Evolutionary conservation across 345 rosid genomes (phyloP).

Genomic region (thale cress (Arabidopsis thaliana)): DNA sequence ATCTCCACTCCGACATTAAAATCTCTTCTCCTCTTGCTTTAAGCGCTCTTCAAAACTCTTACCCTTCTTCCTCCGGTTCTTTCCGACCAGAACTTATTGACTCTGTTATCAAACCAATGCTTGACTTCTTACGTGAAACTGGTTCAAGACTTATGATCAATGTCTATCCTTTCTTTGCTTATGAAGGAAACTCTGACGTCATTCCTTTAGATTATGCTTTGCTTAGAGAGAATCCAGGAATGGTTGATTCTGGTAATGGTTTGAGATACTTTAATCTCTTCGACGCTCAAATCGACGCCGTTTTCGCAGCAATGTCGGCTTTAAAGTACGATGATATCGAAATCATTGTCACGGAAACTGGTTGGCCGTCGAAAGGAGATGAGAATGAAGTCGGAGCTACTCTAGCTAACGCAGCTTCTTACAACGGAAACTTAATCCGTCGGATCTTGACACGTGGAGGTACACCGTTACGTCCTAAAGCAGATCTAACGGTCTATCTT

Average conservation of each 20-base stretch:
- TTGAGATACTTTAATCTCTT: conserved; percentile 79
- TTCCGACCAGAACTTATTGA: conserved; percentile 80
- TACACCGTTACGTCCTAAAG: conserved; percentile 78
- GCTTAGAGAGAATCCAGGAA: conserved; percentile 89
- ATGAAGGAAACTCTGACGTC: conserved; percentile 89
- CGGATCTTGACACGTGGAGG: conserved; percentile 84
- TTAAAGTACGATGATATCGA: conserved; percentile 73
- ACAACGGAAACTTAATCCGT: conserved; percentile 88
- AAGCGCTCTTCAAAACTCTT: conserved; percentile 77
- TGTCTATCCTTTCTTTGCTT: conserved; percentile 92
- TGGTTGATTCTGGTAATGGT: conserved; percentile 85
- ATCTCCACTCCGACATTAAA: conserved; percentile 70
- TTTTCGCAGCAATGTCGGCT: conserved; percentile 84
- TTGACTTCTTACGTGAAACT: conserved; percentile 84
- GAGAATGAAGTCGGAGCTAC: conserved; percentile 78
- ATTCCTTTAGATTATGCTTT: conserved; percentile 89
- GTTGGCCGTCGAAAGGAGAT: conserved; percentile 96
- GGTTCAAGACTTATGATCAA: conserved; percentile 92
- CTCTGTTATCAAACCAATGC: conserved; percentile 75
- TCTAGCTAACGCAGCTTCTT: conserved; percentile 72
- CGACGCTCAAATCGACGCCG: conserved; percentile 98
- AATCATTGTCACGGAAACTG: conserved; percentile 85
- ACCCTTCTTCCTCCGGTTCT: conserved; percentile 92
- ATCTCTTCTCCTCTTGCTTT: conserved; percentile 90
- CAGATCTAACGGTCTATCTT: conserved; percentile 85